These are phyloP conservation scores for Pseudogymnoascus sp. DNA, from an alignment of 2,329 filamentous ascomycete genomes.

Conservation along the genomic window DNA sequence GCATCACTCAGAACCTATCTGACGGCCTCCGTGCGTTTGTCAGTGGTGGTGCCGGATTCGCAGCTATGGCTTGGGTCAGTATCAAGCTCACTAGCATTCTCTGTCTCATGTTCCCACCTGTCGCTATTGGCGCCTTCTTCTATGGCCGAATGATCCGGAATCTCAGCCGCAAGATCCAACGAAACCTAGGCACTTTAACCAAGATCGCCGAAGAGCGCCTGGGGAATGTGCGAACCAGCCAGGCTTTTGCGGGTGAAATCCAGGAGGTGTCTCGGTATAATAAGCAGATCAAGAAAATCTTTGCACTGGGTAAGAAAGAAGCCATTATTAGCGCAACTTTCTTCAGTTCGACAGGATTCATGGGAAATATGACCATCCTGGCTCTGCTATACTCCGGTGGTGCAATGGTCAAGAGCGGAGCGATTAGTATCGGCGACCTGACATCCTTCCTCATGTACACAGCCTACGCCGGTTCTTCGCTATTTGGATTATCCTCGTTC, in stretches of 20 bases:
- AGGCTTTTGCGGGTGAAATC: constrained; percentile 89
- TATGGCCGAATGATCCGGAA: constrained; percentile 86
- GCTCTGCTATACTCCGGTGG: constrained; percentile 85
- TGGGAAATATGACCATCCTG: constrained; percentile 94
- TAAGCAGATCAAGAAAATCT: constrained; percentile 83
- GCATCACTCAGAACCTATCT: constrained; percentile 94
- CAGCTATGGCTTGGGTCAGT: constrained; percentile 93
- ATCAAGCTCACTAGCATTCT: constrained; percentile 82
- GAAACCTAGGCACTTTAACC: constrained; percentile 82
- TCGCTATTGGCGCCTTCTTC: constrained; percentile 83
- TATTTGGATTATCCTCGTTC: constrained; percentile 91
- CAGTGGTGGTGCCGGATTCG: constrained; percentile 80
- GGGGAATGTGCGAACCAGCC: constrained; percentile 91
- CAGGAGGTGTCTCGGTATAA: constrained; percentile 90
- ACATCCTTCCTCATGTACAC: constrained; percentile 99
- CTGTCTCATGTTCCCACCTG: constrained; percentile 78
- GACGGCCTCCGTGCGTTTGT: constrained; percentile 89
- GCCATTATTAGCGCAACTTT: constrained; percentile 85
- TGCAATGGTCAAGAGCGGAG: constrained; percentile 76
- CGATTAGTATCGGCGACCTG: constrained; percentile 83
- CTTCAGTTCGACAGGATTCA: constrained; percentile 77
- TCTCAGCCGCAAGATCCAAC: constrained; percentile 85
- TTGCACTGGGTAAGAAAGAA: constrained; percentile 77
- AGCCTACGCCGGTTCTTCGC: constrained; percentile 72
- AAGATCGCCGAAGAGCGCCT: constrained; percentile 98